phyloP scores from a whole-genome alignment of 129 eudicot genomes.

The Lactuca sativa region DNA sequence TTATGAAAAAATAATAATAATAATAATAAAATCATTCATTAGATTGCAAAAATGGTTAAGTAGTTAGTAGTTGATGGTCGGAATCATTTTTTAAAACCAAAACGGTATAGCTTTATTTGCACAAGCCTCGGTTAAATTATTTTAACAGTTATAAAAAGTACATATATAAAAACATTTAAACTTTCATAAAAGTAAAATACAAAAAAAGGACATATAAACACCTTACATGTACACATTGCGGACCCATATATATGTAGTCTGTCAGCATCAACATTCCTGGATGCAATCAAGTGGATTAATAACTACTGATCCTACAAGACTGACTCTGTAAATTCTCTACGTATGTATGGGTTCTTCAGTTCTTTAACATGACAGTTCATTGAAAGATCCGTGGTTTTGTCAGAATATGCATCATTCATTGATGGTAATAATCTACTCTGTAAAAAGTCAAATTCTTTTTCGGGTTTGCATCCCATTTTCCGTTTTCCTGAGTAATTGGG shows the following conservation, averaged over 20 bases:
- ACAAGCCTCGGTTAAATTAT: no score
- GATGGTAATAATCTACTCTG: not conserved
- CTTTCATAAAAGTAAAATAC: no score
- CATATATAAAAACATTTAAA: no score
- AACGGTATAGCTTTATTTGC: no score
- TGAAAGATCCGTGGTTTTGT: constrained; percentile 6
- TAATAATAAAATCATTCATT: no score
- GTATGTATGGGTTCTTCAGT: not conserved
- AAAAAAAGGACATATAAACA: no score
- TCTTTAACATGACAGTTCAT: not conserved
- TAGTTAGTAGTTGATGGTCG: no score
- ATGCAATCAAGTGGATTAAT: not conserved
- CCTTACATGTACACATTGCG: not conserved
- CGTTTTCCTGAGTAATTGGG: not conserved
- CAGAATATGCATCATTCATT: constrained; percentile 7
- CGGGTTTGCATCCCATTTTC: constrained; percentile 4
- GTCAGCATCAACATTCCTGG: not conserved
- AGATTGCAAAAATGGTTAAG: no score
- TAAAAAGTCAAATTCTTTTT: not conserved
- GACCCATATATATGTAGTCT: no score
- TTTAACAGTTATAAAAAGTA: no score
- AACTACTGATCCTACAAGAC: not conserved
- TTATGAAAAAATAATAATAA: no score
- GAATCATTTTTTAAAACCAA: no score
- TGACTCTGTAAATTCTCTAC: not conserved